Conservation (phyloP, 345 rosid genomes). For the Moricandia moricandioides region DNA sequence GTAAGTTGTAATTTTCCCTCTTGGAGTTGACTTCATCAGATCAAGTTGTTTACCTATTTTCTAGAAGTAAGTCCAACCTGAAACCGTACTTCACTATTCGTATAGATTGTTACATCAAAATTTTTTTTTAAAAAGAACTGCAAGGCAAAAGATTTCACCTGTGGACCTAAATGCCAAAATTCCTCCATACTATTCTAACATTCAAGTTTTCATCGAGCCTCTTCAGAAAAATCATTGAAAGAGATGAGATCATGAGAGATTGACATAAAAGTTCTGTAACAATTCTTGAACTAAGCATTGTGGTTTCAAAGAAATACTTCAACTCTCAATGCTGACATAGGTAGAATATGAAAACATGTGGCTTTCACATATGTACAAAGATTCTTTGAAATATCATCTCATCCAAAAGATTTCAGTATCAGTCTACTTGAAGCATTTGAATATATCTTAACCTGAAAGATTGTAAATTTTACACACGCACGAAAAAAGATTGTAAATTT, state of each 20-base stretch:
- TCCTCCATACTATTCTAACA: too few species aligned
- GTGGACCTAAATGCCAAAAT: neutral
- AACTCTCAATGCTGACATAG: constrained; percentile 58
- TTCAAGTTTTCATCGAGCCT: too few species aligned
- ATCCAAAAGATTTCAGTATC: too few species aligned
- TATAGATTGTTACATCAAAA: neutral
- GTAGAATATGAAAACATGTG: constrained; percentile 67
- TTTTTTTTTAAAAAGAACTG: neutral
- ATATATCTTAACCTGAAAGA: too few species aligned
- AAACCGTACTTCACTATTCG: neutral
- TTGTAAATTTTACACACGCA: too few species aligned
- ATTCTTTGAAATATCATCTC: neutral
- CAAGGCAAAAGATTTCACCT: neutral
- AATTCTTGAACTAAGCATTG: neutral
- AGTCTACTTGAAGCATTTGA: too few species aligned
- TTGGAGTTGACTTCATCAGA: neutral
- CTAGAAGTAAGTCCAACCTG: too few species aligned
- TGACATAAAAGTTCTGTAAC: neutral
- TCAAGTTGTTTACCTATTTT: neutral
- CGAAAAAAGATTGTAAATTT: too few species aligned
- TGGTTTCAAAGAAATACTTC: constrained; percentile 44
- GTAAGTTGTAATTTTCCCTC: constrained; percentile 33
- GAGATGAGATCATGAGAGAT: too few species aligned
- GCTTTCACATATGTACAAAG: constrained; percentile 58
- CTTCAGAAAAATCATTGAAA: too few species aligned